These are phyloP conservation scores for Plasmopara halstedii DNA, from an alignment of 352 stramenopile genomes.

Conservation along the genomic window DNA sequence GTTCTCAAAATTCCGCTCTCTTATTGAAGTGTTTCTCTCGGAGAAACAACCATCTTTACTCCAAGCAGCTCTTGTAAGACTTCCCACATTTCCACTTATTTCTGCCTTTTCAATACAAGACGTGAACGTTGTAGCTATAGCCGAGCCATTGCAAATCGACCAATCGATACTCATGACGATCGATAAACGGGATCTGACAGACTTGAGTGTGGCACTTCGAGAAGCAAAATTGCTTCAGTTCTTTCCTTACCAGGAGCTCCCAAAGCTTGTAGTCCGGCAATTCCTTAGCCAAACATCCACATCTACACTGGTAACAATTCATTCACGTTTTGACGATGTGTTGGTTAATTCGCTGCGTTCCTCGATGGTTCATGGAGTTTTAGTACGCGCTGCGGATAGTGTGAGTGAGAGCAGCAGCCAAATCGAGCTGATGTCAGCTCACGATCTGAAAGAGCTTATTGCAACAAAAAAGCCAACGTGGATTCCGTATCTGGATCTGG, in stretches of 20 bases:
- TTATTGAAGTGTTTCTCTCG: slow-evolving; percentile 42
- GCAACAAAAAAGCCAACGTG: slow-evolving; percentile 29
- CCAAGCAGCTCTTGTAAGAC: slow-evolving; percentile 24
- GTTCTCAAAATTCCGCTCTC: slow-evolving; percentile 43
- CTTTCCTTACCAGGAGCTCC: slow-evolving; percentile 64
- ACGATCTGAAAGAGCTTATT: slow-evolving; percentile 49
- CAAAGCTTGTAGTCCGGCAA: slow-evolving; percentile 41
- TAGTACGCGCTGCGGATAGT: slow-evolving; percentile 30
- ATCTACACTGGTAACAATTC: slow-evolving; percentile 34
- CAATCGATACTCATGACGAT: slow-evolving; percentile 30
- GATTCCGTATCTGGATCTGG: slow-evolving; percentile 55
- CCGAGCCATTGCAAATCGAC: slow-evolving; percentile 30
- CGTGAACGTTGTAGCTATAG: slow-evolving; percentile 47
- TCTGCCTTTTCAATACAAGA: slow-evolving; percentile 53
- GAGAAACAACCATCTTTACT: slow-evolving; percentile 13
- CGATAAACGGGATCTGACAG: slow-evolving; percentile 47
- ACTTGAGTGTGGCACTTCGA: slow-evolving; percentile 34
- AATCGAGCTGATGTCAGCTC: slow-evolving; percentile 39
- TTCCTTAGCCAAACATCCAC: slow-evolving; percentile 29
- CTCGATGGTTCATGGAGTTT: slow-evolving; percentile 43
- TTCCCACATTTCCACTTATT: slow-evolving; percentile 47
- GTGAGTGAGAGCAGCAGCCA: slow-evolving; percentile 7
- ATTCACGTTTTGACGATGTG: slow-evolving; percentile 53
- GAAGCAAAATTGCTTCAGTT: slow-evolving; percentile 40
- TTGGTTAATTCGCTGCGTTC: slow-evolving; percentile 56